A percentile compares a stretch with the other conserved stretches of the same genome.
These are phyloP conservation scores for Tuber umbilicatum DNA, from an alignment of 495 filamentous ascomycete species.

Conservation along the genomic window DNA sequence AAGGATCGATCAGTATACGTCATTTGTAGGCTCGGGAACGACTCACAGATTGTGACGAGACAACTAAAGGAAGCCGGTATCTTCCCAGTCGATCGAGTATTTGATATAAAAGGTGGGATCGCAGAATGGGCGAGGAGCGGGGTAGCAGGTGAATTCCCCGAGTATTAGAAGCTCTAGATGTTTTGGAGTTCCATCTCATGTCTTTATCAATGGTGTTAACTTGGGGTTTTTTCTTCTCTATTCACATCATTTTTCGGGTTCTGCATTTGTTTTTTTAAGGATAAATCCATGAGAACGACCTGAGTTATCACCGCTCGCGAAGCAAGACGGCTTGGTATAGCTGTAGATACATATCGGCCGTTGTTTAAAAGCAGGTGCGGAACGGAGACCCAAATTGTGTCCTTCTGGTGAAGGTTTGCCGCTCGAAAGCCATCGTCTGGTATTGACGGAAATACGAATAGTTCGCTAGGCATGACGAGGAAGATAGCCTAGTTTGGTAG, in stretches of 20 bases:
- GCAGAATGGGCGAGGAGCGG: slow-evolving; percentile 69
- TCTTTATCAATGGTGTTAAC: background rate
- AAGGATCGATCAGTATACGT: slow-evolving; percentile 56
- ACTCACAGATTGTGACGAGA: slow-evolving; percentile 73
- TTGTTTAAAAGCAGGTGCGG: background rate
- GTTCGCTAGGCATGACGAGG: background rate
- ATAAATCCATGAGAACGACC: background rate
- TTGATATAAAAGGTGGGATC: slow-evolving; percentile 76
- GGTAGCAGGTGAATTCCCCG: slow-evolving; percentile 66
- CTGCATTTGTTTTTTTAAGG: background rate
- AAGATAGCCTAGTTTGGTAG: too few relatives aligned
- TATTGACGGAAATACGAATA: background rate
- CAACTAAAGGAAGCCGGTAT: slow-evolving; percentile 62
- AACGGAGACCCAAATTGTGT: background rate
- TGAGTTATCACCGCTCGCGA: background rate
- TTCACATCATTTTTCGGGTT: background rate
- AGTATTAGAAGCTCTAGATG: slow-evolving; percentile 44
- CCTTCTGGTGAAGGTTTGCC: background rate
- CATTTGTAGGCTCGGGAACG: slow-evolving; percentile 79
- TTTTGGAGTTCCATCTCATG: background rate
- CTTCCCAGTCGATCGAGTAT: slow-evolving; percentile 55
- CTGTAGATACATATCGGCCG: background rate
- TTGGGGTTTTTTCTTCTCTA: background rate
- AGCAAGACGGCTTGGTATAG: background rate
- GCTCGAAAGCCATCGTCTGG: background rate